Evolutionary conservation across 306 rosid genomes (phyloP), one percentile per base, ranked within the genome.

Genomic region (Lablab purpureus): DNA sequence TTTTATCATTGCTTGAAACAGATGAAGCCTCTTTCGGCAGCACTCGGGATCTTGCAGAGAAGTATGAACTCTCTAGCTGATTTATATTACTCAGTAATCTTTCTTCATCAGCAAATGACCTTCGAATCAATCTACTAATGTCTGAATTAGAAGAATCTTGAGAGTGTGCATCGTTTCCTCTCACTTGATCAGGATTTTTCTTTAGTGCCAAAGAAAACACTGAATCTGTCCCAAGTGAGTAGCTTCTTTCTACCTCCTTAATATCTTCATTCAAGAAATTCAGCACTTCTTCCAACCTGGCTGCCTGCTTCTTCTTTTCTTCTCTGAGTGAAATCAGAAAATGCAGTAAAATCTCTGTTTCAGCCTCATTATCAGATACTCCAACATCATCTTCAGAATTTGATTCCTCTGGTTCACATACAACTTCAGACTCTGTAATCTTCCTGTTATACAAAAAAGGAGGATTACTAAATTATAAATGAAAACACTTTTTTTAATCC

Each of bases 1-100:
- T 94, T 30, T 76, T 88, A 81, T 86, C 98, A 67, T 36, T 41
- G 81, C 83, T 83, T 34, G 49, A 30, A 62, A 71, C 75, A 41
- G 84, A 63, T 68, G 93, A 88, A 69, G 82, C 84, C 50, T 88
- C 88, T 49, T 92, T 76, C 54, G 80, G 80, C 76, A 73, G 87
- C 73, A 87, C 68, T 84, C 76, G 82, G 77, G 84, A 83, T 84
- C 98, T 88, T 88, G 73, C 80, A 14, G 90, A 89, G 82, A 89
- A 95, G 90, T 95, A 95, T 73, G 90, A 89, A 67, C 66, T 84
- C 82, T 91, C 96, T 77, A 95, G 91, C 82, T 86, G 89, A 72
- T 41, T 55, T 21, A 91, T 82, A 64, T 84, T 87, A 74, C 84
- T 84, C 67, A 34, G 76, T 51, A 86, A 82, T 72, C 86, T 85